A percentile compares a stretch with the other conserved stretches of the same genome.
Conservation (phyloP, 768 basidiomycete genomes). For the Rhizopogon sp. region DNA sequence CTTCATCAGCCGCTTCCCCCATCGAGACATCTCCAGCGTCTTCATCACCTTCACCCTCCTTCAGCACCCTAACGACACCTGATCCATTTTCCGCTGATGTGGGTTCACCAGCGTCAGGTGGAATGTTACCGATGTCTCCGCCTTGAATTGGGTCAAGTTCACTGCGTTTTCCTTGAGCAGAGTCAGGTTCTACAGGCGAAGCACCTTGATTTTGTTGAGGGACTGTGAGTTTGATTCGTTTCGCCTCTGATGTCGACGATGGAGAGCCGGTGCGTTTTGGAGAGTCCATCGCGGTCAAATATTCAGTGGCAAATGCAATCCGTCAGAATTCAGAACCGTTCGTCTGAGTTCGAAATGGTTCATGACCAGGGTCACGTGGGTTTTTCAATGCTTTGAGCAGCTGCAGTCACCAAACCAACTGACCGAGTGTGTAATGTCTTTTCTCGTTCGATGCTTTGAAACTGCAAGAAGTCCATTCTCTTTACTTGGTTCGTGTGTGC, state of each 20-base stretch:
- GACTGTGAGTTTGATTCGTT: slow-evolving; percentile 54
- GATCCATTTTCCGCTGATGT: slow-evolving; percentile 8
- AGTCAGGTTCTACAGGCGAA: slow-evolving; percentile 70
- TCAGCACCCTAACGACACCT: slow-evolving; percentile 33
- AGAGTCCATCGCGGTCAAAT: slow-evolving; percentile 46
- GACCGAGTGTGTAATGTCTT: slow-evolving; percentile 5
- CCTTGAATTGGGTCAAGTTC: slow-evolving; percentile 83
- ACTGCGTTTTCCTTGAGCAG: slow-evolving; percentile 79
- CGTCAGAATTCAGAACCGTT: background rate
- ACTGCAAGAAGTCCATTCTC: slow-evolving; percentile 47
- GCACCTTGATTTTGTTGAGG: slow-evolving; percentile 58
- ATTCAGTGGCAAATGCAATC: slow-evolving; percentile 5
- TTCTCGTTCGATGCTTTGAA: slow-evolving; percentile 41
- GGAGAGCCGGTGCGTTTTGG: slow-evolving; percentile 63
- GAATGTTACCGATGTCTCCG: slow-evolving; percentile 75
- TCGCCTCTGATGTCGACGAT: slow-evolving; percentile 48
- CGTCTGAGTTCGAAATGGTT: too few relatives aligned
- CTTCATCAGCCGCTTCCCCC: slow-evolving; percentile 75
- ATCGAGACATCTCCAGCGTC: slow-evolving; percentile 76
- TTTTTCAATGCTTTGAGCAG: background rate
- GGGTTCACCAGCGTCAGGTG: slow-evolving; percentile 18
- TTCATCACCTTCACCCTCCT: slow-evolving; percentile 57
- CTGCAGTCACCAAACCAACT: too few relatives aligned
- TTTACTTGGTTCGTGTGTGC: slow-evolving; percentile 21
- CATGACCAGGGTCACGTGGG: too few relatives aligned